phyloP scores from a whole-genome alignment of 2,329 filamentous ascomycete species.

The Fusarium longipes region DNA sequence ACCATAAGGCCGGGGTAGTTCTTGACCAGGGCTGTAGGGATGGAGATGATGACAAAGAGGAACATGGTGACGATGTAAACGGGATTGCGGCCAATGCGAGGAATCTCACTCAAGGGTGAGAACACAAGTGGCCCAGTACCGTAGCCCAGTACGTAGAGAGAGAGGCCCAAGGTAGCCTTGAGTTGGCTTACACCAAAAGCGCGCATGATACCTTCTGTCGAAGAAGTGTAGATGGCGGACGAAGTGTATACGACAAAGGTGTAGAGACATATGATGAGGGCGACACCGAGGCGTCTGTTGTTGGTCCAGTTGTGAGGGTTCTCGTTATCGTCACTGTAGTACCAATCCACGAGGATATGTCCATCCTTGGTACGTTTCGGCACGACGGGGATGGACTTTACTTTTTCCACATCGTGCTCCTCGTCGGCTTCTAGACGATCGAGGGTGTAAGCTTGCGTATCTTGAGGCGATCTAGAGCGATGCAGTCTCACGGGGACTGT shows the following conservation, averaged over 20 bases:
- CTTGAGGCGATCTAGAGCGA: conserved; percentile 41
- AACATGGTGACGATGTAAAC: conserved; percentile 76
- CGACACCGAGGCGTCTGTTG: conserved; percentile 55
- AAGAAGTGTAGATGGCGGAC: conserved; percentile 61
- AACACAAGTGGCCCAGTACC: conserved; percentile 73
- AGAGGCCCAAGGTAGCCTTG: conserved; percentile 66
- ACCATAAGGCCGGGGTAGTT: conserved; percentile 74
- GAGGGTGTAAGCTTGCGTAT: conserved; percentile 36
- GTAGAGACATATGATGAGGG: conserved; percentile 63
- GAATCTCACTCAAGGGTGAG: conserved; percentile 74
- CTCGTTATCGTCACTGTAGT: conserved; percentile 64
- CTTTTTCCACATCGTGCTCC: conserved; percentile 53
- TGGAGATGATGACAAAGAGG: conserved; percentile 73
- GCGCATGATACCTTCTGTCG: conserved; percentile 59
- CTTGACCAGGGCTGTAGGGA: conserved; percentile 71
- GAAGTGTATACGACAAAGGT: conserved; percentile 69
- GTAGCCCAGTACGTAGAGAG: conserved; percentile 72
- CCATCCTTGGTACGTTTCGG: conserved; percentile 62
- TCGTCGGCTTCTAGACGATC: conserved; percentile 48
- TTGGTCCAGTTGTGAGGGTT: conserved; percentile 68
- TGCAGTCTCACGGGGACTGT: conserved; percentile 29
- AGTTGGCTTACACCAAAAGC: conserved; percentile 64
- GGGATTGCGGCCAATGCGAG: conserved; percentile 72
- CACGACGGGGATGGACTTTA: conserved; percentile 61
- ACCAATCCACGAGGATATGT: conserved; percentile 65